Base-by-base conservation (phyloP, 441 rosid genomes). In the Hypseocharis bilobata region DNA sequence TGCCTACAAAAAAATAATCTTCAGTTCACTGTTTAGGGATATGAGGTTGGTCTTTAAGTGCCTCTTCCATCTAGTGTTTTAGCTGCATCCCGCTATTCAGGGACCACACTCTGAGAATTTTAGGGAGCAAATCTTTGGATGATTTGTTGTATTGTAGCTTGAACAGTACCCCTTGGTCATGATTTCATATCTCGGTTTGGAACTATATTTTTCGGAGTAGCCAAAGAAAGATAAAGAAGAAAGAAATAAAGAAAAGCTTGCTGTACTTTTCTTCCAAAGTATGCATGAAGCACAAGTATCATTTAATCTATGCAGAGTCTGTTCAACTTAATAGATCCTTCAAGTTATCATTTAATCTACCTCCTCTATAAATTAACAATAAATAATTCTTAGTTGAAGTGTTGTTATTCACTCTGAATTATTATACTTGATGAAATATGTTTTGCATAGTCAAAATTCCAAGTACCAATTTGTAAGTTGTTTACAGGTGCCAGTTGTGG, bases 401-500 rank as follows among this genome's bases (percentile, higher is more conserved):
- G 56, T 51, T 51, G 27, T 52, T 52, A 23, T n/a, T n/a, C n/a
- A n/a, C n/a, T n/a, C n/a, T 45, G 52, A 45, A 19, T 49, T 19
- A 55, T 55, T 11, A 22, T 55, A 26, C 32, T 55, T 11, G 27
- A 52, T 22, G 29, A 23, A 52, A 52, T 23, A 52, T 22, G 58
- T 54, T 67, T 64, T 52, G 6, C 63, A 34, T 2, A 40, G 45
- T 29, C 68, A 61, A 59, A 64, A 44, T 62, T 55, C 38, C 51
- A 67, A 42, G 29, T 42, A 20, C 5, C 11, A 47, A 23, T 62
- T 67, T 32, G 57, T 10, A 22, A 56, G 26, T 71, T 65, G 51
- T 54, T 32, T 65, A 64, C 79, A 90, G 98, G 80, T 93, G 97
- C 74, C 95, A 87, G 52, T 30, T 83, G 63, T 93, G 97, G 99